Evolutionary conservation across 2,329 filamentous ascomycete genomes (phyloP), one percentile per base, ranked within the genome.

Genomic region (Cladosporium sp.): DNA sequence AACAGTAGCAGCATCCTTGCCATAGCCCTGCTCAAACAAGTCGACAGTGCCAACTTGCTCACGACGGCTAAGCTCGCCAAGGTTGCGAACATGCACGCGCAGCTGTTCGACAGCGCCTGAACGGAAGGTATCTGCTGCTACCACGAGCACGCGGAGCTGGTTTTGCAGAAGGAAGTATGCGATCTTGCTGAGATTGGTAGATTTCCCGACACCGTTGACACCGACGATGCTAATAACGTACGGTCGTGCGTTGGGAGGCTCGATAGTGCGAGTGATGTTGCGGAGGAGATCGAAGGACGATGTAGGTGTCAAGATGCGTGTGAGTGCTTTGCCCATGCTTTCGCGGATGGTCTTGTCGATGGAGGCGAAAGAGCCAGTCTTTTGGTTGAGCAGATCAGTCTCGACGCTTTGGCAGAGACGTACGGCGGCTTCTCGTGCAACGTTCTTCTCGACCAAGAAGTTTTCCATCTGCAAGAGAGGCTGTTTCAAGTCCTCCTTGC

Each of bases 201-300:
- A 97, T 78, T 99, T 99, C 70, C 94, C 94, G 38, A 99, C 94
- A 56, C 94, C 94, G 73, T 99, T 99, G 72, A 99, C 94, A 62
- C 94, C 94, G 43, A 99, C 94, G 62, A 99, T 96, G 59, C 92
- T 97, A 72, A 99, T 95, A 69, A 97, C 93, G 72, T 97, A 99
- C 43, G 94, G 94, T 3, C 94, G 88, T 1, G 90, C 87, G 11
- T 84, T 67, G 12, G 74, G 67, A 1, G 65, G 80, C 6, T 86
- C 88, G 62, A 95, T 85, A 30, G 88, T 84, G 45, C 87, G 83
- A 70, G 93, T 87, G 66, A 99, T 97, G 72, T 96, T 92, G 67
- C 92, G 91, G 49, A 99, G 86, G 51, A 99, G 85, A 74, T 99
- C 94, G 63, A 97, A 84, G 3, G 93, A 97, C 6, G 89, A 92